These are phyloP conservation scores for Schizothecium vesticola DNA, from an alignment of 495 filamentous ascomycete species.

Conservation along the genomic window DNA sequence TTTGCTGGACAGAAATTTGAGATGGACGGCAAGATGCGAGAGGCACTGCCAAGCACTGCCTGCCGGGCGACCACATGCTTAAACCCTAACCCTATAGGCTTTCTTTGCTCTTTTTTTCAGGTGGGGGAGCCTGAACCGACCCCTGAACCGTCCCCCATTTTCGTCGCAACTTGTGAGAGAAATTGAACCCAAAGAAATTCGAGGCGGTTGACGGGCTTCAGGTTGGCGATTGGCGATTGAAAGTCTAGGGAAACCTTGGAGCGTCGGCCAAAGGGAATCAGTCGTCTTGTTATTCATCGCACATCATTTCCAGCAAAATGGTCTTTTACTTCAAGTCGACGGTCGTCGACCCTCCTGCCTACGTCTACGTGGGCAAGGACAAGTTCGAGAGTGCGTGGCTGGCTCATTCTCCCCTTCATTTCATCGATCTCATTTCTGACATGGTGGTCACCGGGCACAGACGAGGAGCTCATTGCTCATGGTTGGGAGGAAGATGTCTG, in stretches of 20 bases:
- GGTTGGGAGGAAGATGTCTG: conserved; percentile 95
- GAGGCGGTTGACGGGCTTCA: background rate
- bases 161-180: background rate
- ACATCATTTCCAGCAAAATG: conserved; percentile 47
- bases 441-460: conserved; percentile 39
- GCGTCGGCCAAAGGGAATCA: background rate
- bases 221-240: background rate
- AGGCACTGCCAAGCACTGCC: background rate
- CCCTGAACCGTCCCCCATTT: background rate
- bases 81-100: background rate
- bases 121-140: background rate
- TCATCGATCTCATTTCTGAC: conserved; percentile 13
- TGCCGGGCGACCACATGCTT: background rate
- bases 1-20: conserved; percentile 1
- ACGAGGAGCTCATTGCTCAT: conserved; percentile 91
- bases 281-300: background rate
- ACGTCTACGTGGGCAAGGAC: conserved; percentile 95
- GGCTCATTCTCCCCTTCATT: background rate
- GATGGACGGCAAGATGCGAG: background rate
- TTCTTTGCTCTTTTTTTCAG: background rate
- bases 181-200: background rate
- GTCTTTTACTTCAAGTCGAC: conserved; percentile 95
- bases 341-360: conserved; percentile 62
- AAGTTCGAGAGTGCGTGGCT: conserved; percentile 91
- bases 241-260: background rate